These are phyloP conservation scores for Telopea speciosissima DNA, from an alignment of 177 flowering plant genomes.

Conservation along the genomic window DNA sequence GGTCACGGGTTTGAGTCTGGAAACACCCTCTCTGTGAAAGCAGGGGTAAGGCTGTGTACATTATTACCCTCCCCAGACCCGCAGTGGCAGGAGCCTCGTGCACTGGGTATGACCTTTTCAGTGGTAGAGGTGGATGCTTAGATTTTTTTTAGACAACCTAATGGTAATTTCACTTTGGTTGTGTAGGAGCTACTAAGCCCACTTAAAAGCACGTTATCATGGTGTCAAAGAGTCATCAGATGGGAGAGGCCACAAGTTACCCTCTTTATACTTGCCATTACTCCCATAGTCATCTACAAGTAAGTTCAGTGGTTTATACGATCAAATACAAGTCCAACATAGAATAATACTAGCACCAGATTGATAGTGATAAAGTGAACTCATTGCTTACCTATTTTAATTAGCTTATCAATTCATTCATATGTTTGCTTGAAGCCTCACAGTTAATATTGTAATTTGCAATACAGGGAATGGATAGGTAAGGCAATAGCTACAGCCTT, in stretches of 20 bases:
- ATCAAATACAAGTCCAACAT: no score
- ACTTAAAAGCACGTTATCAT: constrained; percentile 24
- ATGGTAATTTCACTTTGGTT: background rate
- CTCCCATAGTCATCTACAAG: constrained; percentile 55
- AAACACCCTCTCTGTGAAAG: no score
- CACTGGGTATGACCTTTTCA: no score
- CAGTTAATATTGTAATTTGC: no score
- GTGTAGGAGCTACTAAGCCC: constrained; percentile 70
- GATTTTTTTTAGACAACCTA: no score
- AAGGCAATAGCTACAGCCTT: constrained; percentile 48
- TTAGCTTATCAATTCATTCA: no score
- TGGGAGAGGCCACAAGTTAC: constrained; percentile 69
- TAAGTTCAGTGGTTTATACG: constrained; percentile 24
- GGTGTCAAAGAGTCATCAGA: constrained; percentile 34
- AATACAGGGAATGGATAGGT: constrained; percentile 67
- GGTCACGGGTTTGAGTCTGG: no score
- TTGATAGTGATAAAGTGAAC: background rate
- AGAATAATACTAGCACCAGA: no score
- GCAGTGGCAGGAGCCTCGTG: no score
- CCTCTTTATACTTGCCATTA: constrained; percentile 21
- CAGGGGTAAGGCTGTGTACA: no score
- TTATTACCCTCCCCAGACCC: no score
- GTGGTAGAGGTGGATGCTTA: no score
- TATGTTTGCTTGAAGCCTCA: constrained; percentile 8
- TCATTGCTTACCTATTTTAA: background rate